A percentile compares a stretch with the other conserved stretches of the same genome.
These are phyloP conservation scores for Ramaria sp. DNA, from an alignment of 768 basidiomycete genomes.

Conservation along the genomic window DNA sequence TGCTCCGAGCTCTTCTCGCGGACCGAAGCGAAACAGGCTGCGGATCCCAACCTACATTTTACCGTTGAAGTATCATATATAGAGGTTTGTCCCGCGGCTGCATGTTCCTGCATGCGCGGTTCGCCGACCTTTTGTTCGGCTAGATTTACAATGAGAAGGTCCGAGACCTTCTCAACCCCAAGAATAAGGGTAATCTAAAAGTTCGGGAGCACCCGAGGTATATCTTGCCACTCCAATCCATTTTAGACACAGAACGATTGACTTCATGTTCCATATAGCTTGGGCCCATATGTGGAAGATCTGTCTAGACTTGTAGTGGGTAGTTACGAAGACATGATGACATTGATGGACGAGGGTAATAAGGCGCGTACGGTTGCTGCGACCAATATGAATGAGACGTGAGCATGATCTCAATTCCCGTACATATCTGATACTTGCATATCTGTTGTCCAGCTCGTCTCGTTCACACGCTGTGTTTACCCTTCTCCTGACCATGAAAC, in stretches of 20 bases:
- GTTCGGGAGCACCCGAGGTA: conserved; percentile 94
- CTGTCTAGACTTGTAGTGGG: conserved; percentile 87
- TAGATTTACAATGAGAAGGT: conserved; percentile 98
- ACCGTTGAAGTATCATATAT: conserved; percentile 98
- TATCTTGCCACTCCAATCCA: not conserved
- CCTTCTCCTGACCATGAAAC: conserved; percentile 85
- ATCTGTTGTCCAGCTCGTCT: conserved; percentile 50
- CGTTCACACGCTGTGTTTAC: conserved; percentile 99
- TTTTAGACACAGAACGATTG: not conserved
- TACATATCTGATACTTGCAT: conserved; percentile 4
- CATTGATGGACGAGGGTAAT: conserved; percentile 99
- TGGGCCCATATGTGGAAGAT: conserved; percentile 98
- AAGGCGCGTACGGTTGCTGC: conserved; percentile 98
- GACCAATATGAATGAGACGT: conserved; percentile 99
- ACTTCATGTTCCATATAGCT: conserved; percentile 14
- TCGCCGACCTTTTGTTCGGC: not conserved
- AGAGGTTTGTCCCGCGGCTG: conserved; percentile 42
- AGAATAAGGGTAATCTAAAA: conserved; percentile 90
- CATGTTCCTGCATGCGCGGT: not conserved
- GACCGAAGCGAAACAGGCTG: conserved; percentile 50
- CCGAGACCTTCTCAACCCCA: conserved; percentile 92
- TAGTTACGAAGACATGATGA: conserved; percentile 95
- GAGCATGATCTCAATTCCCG: conserved; percentile 21
- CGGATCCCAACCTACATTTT: conserved; percentile 63
- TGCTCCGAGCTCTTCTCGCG: conserved; percentile 88